Evolutionary conservation across 768 basidiomycete genomes (phyloP), one percentile per base, ranked within the genome.

Genomic region (Mycena amicta): DNA sequence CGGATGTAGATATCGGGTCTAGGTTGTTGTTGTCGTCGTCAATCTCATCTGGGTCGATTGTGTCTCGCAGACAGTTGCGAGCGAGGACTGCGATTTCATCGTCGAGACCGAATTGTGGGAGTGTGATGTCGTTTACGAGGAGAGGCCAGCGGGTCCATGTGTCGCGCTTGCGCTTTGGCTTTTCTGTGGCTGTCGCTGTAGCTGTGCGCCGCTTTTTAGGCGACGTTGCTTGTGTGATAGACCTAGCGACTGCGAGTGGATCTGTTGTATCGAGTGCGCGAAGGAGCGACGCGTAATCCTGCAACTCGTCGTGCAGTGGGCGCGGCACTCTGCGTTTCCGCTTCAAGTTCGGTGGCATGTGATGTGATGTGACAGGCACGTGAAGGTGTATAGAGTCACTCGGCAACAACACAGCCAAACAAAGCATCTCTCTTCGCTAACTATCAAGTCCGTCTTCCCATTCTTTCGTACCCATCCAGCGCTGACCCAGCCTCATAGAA

Each of bases 81-180:
- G 79, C 78, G 28, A 91, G 65, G 2, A 76, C 68, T 22, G 71
- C 70, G 8, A 92, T 77, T 71, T 92, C 91, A 61, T 92, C 90
- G 47, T 85, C 79, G 22, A 93, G 72, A 8, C 73, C 72, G 86
- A 87, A 92, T 71, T 90, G 85, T 1, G 91, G 89, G 8, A 82
- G 74, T 23, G 79, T 75, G 16, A 89, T 80, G 64, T 92, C 89
- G 16, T 76, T 74, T 3, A 77, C 64, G 18, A 84, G 78, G 51
- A 92, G 79, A 1, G 91, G 91, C 91, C 91, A 93, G 5, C 84
- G 77, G 0, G 90, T 90, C 89, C 89, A 92, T 0, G 74, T 75
- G 64, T 88, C 83, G 23, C 77, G 67, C 67, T 70, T 69, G 59
- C 66, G 30, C 3, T 23, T n/a, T 20, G 26, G 53, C 23, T 56